A percentile compares a stretch with the other conserved stretches of the same genome.
These are phyloP conservation scores for Rheum nobile DNA, from an alignment of 148 eudicot genomes.

Conservation along the genomic window DNA sequence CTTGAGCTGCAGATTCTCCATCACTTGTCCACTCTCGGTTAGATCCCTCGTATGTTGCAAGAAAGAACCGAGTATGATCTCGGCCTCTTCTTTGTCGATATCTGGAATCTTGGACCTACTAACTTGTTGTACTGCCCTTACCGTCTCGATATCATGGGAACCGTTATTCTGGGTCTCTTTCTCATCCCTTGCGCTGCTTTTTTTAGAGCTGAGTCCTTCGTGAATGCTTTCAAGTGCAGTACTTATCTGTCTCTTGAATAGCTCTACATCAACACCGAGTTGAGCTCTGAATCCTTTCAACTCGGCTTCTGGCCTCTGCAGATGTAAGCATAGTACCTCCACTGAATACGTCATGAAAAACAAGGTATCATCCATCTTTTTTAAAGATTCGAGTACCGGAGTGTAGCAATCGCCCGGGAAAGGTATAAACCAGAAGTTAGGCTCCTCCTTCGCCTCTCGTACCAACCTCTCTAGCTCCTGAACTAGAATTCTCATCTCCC, in stretches of 20 bases:
- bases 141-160: constrained; percentile 23
- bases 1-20: constrained; percentile 11
- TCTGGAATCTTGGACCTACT: neutral
- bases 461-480: constrained; percentile 18
- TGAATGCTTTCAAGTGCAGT: constrained; percentile 21
- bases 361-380: constrained; percentile 25
- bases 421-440: constrained; percentile 48
- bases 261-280: constrained; percentile 20
- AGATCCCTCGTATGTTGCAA: constrained; percentile 16
- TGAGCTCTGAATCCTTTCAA: constrained; percentile 28
- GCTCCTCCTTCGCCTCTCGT: constrained; percentile 37
- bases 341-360: constrained; percentile 17
- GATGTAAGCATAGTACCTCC: constrained; percentile 14
- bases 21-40: constrained; percentile 6
- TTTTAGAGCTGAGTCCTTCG: constrained; percentile 5
- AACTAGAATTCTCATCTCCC: constrained; percentile 17
- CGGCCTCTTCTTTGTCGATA: constrained; percentile 11
- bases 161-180: constrained; percentile 1
- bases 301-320: constrained; percentile 3
- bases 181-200: neutral
- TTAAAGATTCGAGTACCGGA: constrained; percentile 16
- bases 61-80: constrained; percentile 13
- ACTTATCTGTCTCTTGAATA: constrained; percentile 14
- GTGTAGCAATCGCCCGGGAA: constrained; percentile 27
- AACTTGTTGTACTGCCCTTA: constrained; percentile 8